Percentiles rank a stretch among this genome's conserved stretches.
Evolutionary conservation across 73 alveolate species (phyloP).

Genomic region (Urostyla sp.): DNA sequence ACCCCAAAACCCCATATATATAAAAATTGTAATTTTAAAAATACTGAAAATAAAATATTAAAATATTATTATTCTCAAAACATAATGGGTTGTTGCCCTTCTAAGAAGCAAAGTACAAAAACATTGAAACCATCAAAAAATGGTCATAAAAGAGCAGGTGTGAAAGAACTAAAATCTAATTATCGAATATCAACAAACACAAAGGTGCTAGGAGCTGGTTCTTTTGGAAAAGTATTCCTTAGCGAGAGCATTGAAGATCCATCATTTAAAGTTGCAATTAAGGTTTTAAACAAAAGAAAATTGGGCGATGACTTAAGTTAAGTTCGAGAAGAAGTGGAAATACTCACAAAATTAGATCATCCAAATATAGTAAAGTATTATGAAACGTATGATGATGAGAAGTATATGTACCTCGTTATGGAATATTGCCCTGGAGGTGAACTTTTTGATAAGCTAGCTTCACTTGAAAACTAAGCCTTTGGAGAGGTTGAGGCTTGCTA

Average conservation of each 20-base stretch:
- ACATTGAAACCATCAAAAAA: background rate
- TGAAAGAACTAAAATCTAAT: constrained; percentile 41
- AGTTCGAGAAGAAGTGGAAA: constrained; percentile 55
- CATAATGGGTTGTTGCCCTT: too few species aligned
- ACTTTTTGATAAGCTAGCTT: constrained; percentile 55
- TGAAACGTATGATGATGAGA: constrained; percentile 63
- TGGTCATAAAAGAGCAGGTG: constrained; percentile 40
- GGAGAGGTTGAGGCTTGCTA: constrained; percentile 67
- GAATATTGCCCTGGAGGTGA: constrained; percentile 76
- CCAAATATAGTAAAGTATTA: constrained; percentile 66
- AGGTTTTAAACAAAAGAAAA: constrained; percentile 53
- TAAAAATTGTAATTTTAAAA: too few species aligned
- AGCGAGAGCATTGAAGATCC: constrained; percentile 25
- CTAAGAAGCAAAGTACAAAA: too few species aligned
- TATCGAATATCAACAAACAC: constrained; percentile 46
- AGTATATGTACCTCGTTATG: constrained; percentile 67
- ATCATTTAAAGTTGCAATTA: constrained; percentile 63
- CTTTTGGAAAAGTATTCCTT: constrained; percentile 69
- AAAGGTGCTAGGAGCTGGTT: constrained; percentile 64
- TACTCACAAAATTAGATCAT: constrained; percentile 66
- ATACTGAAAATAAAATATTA: too few species aligned
- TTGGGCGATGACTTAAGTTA: constrained; percentile 1
- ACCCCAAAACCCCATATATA: too few species aligned
- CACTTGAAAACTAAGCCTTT: constrained; percentile 38
- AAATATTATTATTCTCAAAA: too few species aligned